Evolutionary conservation across 768 basidiomycete species (phyloP).

Genomic region (Neoboletus brunneissimus): DNA sequence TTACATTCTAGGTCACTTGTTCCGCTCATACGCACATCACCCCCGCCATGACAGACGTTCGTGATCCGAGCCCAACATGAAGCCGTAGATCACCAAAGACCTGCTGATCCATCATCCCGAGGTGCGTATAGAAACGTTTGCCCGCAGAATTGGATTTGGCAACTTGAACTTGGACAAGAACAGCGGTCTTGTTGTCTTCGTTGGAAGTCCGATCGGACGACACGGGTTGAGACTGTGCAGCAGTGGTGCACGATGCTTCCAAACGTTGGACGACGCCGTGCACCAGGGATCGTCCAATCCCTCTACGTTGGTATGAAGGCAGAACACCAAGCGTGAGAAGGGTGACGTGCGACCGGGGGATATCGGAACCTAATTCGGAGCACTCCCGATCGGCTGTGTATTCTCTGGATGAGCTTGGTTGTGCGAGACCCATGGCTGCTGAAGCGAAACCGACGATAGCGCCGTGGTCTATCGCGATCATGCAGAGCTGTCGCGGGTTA

Average conservation of each 20-base stretch:
- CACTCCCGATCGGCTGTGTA: background rate
- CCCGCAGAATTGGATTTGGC: constrained; percentile 25
- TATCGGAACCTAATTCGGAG: constrained; percentile 5
- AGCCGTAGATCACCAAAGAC: constrained; percentile 5
- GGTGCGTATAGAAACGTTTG: constrained; percentile 26
- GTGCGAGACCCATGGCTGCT: constrained; percentile 15
- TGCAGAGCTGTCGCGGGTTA: constrained; percentile 28
- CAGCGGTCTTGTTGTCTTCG: constrained; percentile 9
- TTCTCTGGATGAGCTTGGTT: background rate
- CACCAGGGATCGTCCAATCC: constrained; percentile 31
- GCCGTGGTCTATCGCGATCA: constrained; percentile 24
- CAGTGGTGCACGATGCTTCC: constrained; percentile 6
- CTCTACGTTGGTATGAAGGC: constrained; percentile 25
- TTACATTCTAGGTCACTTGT: background rate
- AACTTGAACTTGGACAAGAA: constrained; percentile 30
- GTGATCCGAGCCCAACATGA: constrained; percentile 18
- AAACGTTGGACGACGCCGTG: constrained; percentile 27
- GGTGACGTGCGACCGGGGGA: constrained; percentile 14
- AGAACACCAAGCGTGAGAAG: constrained; percentile 33
- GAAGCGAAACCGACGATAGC: constrained; percentile 30
- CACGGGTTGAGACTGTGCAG: background rate
- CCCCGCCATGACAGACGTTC: constrained; percentile 25
- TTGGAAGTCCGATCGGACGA: background rate
- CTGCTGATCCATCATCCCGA: constrained; percentile 29
- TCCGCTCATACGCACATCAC: constrained; percentile 21